Base-by-base conservation (phyloP, 345 rosid genomes). In the Mangifera indica region DNA sequence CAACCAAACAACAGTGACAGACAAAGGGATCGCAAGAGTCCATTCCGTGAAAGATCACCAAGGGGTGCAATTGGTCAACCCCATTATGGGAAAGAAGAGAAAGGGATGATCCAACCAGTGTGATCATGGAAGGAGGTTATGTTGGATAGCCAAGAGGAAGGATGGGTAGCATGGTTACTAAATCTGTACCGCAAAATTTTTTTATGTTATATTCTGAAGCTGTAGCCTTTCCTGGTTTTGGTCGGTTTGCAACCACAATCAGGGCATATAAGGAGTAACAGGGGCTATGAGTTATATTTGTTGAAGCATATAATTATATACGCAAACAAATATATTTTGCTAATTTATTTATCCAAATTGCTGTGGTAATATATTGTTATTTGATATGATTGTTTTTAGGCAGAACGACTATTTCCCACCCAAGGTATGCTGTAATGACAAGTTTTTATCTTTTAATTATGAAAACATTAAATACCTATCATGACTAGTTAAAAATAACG, bases 71-170 rank as follows among this genome's bases (percentile, higher is more conserved):
- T 60, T 10, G 75, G 18, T 42, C 75, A 63, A 26, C 21, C 72
- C n/a, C 65, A 15, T 7, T 20, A 59, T 10, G 82, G 70, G 7
- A 84, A 77, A 60, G 81, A 77, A 22, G 88, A 84, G 82, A 84
- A 84, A 71, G 88, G 85, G 29, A 73, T 82, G 81, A 80, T 84
- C 62, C 79, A 65, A 26, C 55, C 73, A 45, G 73, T 58, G 58
- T 70, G 65, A 70, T 69, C 3, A 10, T 77, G 76, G 25, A 74
- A 71, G 15, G 72, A 67, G 14, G 56, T 56, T 29, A 67, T 53
- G 34, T 53, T 2, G 40, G 14, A 53, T 17, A 57, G 45, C 2
- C 74, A 60, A 3, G 60, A 67, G 11, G 32, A 29, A 29, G 32
- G 70, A 25, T 24, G 56, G 48, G 8, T 3, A 52, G 32, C 32